phyloP scores from a whole-genome alignment of 495 filamentous ascomycete genomes.

The Penicillium canescens region DNA sequence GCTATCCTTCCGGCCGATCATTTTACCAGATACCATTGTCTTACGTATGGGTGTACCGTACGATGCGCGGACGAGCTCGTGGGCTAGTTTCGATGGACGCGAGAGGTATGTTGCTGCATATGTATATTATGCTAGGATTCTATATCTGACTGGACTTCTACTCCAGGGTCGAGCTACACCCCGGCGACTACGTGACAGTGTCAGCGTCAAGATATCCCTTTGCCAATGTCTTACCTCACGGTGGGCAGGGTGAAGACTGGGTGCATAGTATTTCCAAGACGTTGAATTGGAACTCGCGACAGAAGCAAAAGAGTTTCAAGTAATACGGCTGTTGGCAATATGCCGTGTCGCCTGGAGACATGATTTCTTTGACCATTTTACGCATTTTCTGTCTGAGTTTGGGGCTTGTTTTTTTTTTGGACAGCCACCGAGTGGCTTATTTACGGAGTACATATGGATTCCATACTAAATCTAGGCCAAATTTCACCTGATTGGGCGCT shows the following conservation, averaged over 20 bases:
- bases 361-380: not conserved
- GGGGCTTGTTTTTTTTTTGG: not conserved
- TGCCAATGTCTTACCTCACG: slow-evolving; percentile 78
- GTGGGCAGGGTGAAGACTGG: slow-evolving; percentile 83
- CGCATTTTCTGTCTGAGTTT: not conserved
- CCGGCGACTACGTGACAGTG: slow-evolving; percentile 95
- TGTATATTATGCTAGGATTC: not conserved
- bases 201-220: slow-evolving; percentile 92
- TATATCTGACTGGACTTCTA: slow-evolving; percentile 4
- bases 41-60: slow-evolving; percentile 90
- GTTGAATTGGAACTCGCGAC: slow-evolving; percentile 88
- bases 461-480: not conserved
- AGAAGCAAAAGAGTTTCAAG: slow-evolving; percentile 65
- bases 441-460: slow-evolving; percentile 1
- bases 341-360: too few relatives aligned
- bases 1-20: slow-evolving; percentile 91
- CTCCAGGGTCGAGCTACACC: slow-evolving; percentile 70
- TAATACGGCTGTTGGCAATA: slow-evolving; percentile 11
- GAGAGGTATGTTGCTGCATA: slow-evolving; percentile 55
- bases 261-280: slow-evolving; percentile 88
- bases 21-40: slow-evolving; percentile 92
- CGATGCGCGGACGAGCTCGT: slow-evolving; percentile 81
- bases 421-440: slow-evolving; percentile 11
- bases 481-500: too few relatives aligned
- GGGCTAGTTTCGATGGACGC: slow-evolving; percentile 96